Evolutionary conservation across 2,329 filamentous ascomycete genomes (phyloP), one percentile per base, ranked within the genome.

Genomic region (Colletotrichum orbiculare): DNA sequence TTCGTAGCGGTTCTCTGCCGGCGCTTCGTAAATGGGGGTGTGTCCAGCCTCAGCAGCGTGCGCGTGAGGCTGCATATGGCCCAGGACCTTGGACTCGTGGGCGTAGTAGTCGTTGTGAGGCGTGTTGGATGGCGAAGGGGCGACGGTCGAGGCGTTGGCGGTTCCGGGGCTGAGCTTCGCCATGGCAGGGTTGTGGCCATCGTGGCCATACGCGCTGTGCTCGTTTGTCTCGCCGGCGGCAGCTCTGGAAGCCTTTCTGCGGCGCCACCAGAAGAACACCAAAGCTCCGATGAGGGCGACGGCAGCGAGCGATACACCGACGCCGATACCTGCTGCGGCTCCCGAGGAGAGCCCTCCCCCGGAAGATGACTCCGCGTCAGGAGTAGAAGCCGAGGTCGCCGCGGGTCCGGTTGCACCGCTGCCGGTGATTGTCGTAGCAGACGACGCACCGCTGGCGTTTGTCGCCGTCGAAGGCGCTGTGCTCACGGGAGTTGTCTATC

Each of bases 251-350:
- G 53, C 48, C n/a, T 50, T 64, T 34, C 69, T 63, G 10, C 71
- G 72, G 33, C 71, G 72, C 71, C 73, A 74, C 64, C 74, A 63
- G 53, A 76, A 70, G 64, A 76, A 71, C 37, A 68, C 63, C 0
- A 53, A 55, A 11, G 71, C 54, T 9, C 56, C 69, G 33, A 74
- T 41, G 41, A 69, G 53, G 37, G 64, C 69, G 25, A 77, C 57
- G 46, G 71, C 68, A 45, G 61, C 74, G 11, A 76, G 57, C 2
- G 67, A 69, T 25, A 69, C 71, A 13, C 74, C 74, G 37, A 76
- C 67, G 5, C 72, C 74, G 33, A 77, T 72, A 7, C 74, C 75
- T 4, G 74, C 75, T 0, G 72, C 70, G 1, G 72, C 74, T 25
- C 71, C 75, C 5, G 72, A 38, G 10, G 74, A 76, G 13, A 76